phyloP scores from a whole-genome alignment of 805 yeast species.

The Yamadazyma sp. region DNA sequence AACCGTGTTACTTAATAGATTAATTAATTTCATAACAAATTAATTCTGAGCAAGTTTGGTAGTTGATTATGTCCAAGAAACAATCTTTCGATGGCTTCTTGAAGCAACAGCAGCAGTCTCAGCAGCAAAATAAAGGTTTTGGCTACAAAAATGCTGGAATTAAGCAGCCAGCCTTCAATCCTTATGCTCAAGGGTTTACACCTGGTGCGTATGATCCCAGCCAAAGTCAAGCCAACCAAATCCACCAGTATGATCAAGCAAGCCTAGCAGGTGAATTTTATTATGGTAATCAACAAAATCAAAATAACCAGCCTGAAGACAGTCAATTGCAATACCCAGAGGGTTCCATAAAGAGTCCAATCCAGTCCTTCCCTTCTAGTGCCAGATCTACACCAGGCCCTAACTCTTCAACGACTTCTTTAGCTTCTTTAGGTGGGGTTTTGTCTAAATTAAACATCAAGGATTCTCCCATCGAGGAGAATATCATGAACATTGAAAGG shows the following conservation, averaged over 20 bases:
- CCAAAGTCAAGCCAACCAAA: constrained; percentile 1
- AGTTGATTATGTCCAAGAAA: constrained; percentile 27
- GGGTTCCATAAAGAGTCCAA: constrained; percentile 18
- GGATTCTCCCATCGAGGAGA: constrained; percentile 63
- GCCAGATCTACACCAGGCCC: constrained; percentile 38
- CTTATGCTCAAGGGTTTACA: constrained; percentile 17
- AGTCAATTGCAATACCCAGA: constrained; percentile 9
- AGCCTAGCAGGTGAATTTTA: too few relatives aligned
- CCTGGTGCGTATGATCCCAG: constrained; percentile 8
- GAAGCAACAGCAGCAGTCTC: constrained; percentile 42
- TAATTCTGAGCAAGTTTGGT: too few relatives aligned
- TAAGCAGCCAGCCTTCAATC: constrained; percentile 9
- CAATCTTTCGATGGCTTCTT: constrained; percentile 53
- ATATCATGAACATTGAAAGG: constrained; percentile 50
- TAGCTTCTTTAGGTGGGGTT: constrained; percentile 70
- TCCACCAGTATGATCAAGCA: too few relatives aligned
- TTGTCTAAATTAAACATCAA: constrained; percentile 57
- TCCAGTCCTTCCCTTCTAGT: constrained; percentile 32
- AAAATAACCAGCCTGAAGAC: constrained; percentile 5
- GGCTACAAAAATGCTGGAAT: constrained; percentile 22
- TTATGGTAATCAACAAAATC: constrained; percentile 9
- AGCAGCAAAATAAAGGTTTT: constrained; percentile 32
- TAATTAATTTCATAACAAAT: too few relatives aligned
- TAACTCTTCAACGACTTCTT: constrained; percentile 63
- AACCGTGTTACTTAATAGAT: constrained; percentile 4